Evolutionary conservation across 129 eudicot genomes (phyloP), one percentile per base, ranked within the genome.

Genomic region (Deinandra increscens): DNA sequence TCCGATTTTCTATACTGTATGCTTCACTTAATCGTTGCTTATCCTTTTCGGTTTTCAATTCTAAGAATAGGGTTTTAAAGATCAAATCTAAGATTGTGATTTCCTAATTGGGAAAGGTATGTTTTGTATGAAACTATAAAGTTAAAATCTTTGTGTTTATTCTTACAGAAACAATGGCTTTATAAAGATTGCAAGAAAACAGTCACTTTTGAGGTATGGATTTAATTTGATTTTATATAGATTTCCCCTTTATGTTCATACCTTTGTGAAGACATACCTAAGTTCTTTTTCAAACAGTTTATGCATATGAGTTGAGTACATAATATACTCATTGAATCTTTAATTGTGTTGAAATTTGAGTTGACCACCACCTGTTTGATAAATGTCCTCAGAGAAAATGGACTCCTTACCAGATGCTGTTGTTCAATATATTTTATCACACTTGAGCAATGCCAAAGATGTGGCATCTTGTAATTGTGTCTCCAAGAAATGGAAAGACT

Each of bases 321-420:
- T n/a, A n/a, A n/a, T n/a, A n/a, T n/a, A n/a, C n/a, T n/a, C 23
- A 42, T 22, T 41, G 37, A n/a, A 11, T 48, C 18, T 20, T 54
- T 9, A 13, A 36, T 55, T 44, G 46, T 5, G 41, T 58, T 72
- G 9, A n/a, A 33, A 17, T 41, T 14, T 11, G 18, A 58, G 69
- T 46, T 58, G 63, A 51, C 50, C 45, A 29, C 31, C 19, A 68
- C 7, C 15, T 80, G 79, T 78, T 87, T 74, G 82, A 80, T 76
- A 11, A 17, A 23, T 54, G 7, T 70, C 22, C 74, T 55, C 81
- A 75, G 75, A n/a, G n/a, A 76, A 42, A 82, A 88, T 92, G 98
- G 98, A 92, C 45, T 71, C 78, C 2, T 77, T 92, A 20, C 98
- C 98, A 31, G 96, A 92, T 53, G 96, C 95, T 20, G 17, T 92